Conservation (phyloP, 495 filamentous ascomycete genomes). For the Aspergillus incahuasiensis region DNA sequence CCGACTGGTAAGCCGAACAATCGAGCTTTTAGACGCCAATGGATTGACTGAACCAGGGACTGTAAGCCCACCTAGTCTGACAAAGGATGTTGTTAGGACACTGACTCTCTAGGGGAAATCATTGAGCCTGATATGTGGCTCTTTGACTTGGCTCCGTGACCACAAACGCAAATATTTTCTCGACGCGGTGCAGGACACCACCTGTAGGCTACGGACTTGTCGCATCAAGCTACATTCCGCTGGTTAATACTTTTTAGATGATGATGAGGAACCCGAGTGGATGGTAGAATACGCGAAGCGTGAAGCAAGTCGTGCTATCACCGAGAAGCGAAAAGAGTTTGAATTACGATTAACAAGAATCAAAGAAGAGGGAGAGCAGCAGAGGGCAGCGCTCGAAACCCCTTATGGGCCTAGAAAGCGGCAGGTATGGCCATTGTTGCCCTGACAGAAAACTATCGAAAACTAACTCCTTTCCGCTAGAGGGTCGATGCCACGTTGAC, state of each 20-base stretch:
- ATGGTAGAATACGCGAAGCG: slow-evolving; percentile 69
- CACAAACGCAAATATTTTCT: slow-evolving; percentile 68
- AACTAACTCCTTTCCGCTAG: slow-evolving; percentile 16
- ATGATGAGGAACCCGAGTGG: slow-evolving; percentile 83
- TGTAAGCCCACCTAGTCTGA: slow-evolving; percentile 21
- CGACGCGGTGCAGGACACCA: slow-evolving; percentile 35
- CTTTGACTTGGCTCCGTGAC: slow-evolving; percentile 89
- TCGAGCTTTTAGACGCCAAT: background rate
- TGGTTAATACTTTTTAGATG: slow-evolving; percentile 24
- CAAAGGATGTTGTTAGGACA: background rate
- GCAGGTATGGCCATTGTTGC: slow-evolving; percentile 31
- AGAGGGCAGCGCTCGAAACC: slow-evolving; percentile 46
- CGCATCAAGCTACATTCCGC: background rate
- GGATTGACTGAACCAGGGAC: slow-evolving; percentile 28
- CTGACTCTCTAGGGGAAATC: slow-evolving; percentile 73
- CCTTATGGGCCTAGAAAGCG: slow-evolving; percentile 47
- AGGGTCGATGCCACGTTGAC: slow-evolving; percentile 29
- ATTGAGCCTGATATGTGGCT: slow-evolving; percentile 85
- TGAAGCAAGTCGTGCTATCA: slow-evolving; percentile 61
- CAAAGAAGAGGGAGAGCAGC: slow-evolving; percentile 61
- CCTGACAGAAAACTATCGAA: background rate
- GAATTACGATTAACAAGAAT: slow-evolving; percentile 65
- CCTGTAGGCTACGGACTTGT: slow-evolving; percentile 24
- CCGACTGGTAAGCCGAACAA: slow-evolving; percentile 61
- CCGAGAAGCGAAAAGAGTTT: slow-evolving; percentile 61